Percentiles rank a stretch among this genome's conserved stretches.
phyloP scores from a whole-genome alignment of 1,284 basidiomycete species.

The Neonothopanus nambi region DNA sequence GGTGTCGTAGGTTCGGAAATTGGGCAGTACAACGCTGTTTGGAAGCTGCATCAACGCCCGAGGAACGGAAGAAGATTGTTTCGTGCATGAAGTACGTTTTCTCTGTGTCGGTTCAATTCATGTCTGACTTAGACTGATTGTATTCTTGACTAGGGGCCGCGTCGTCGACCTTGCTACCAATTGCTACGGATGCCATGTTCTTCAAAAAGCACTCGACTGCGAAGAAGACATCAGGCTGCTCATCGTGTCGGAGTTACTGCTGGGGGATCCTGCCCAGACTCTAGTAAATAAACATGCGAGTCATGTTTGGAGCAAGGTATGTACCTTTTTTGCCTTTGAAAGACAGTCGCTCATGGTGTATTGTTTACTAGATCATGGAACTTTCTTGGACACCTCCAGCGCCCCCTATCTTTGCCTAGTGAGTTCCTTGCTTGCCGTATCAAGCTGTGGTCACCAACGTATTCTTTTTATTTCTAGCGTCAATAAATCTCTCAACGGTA shows the following conservation, averaged over 20 bases:
- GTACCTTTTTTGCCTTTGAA: constrained; percentile 12
- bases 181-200: constrained; percentile 83
- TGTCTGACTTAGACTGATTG: constrained; percentile 3
- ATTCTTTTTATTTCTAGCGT: constrained; percentile 47
- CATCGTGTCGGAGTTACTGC: constrained; percentile 78
- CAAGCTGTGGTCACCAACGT: constrained; percentile 13
- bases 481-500: constrained; percentile 79
- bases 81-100: constrained; percentile 69
- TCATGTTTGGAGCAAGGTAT: constrained; percentile 84
- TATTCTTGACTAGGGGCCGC: constrained; percentile 51
- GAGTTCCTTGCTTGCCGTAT: constrained; percentile 29
- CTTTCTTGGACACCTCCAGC: constrained; percentile 79
- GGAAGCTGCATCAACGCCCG: constrained; percentile 67
- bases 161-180: constrained; percentile 83
- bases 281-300: constrained; percentile 85
- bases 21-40: constrained; percentile 85
- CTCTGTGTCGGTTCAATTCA: background rate
- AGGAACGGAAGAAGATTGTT: constrained; percentile 78
- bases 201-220: constrained; percentile 86
- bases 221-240: constrained; percentile 79
- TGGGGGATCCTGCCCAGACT: constrained; percentile 78
- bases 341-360: background rate
- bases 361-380: constrained; percentile 68
- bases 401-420: constrained; percentile 83
- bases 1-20: constrained; percentile 67